phyloP scores from a whole-genome alignment of 2,329 filamentous ascomycete species.

The Colletotrichum cordylinicola region DNA sequence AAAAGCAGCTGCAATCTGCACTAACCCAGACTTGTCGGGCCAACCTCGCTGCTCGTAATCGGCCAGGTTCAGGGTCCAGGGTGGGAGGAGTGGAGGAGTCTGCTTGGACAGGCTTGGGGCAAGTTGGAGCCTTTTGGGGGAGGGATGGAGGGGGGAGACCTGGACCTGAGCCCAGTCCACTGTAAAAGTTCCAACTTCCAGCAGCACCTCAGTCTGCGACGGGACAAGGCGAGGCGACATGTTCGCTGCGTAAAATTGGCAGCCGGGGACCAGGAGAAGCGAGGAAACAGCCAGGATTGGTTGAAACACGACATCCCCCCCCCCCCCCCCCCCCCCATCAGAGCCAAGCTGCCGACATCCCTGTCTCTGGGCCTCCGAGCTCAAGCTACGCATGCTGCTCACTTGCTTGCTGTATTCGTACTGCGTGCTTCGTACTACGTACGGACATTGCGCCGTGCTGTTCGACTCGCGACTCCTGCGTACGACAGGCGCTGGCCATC shows the following conservation, averaged over 20 bases:
- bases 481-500: not conserved
- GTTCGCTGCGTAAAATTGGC: not conserved
- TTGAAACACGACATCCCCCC: not conserved
- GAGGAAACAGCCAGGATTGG: conserved; percentile 3
- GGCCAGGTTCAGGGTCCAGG: not conserved
- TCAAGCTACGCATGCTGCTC: not conserved
- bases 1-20: not conserved
- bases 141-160: not conserved
- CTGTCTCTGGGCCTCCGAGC: not conserved
- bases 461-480: not conserved
- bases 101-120: not conserved
- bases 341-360: not conserved
- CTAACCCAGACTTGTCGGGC: not conserved
- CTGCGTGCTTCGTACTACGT: not conserved
- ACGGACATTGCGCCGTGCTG: not conserved
- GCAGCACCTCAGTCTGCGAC: not conserved
- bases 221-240: not conserved
- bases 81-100: not conserved
- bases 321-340: not conserved
- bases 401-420: not conserved
- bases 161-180: not conserved
- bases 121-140: not conserved
- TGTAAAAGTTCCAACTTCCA: not conserved
- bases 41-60: not conserved
- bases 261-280: not conserved